Conservation (phyloP, 139 green algal species). For the Edaphochlamys debaryana region DNA sequence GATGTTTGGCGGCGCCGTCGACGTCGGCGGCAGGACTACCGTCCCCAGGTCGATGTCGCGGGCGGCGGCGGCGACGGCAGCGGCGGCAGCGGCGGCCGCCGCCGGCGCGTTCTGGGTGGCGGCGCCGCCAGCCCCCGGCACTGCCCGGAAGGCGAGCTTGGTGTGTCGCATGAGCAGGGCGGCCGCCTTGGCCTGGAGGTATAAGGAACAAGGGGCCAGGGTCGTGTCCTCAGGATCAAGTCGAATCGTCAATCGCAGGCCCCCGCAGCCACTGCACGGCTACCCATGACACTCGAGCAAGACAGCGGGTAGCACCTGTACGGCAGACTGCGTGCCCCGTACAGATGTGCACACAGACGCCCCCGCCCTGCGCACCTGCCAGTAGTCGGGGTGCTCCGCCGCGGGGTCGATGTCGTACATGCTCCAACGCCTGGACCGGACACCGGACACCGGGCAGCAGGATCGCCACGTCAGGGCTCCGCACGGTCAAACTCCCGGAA, state of each 20-base stretch:
- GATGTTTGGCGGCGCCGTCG: background rate
- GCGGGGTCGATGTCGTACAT: slow-evolving; percentile 33
- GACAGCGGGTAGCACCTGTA: background rate
- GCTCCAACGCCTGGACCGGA: slow-evolving; percentile 19
- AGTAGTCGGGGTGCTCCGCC: slow-evolving; percentile 22
- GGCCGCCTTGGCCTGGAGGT: slow-evolving; percentile 17
- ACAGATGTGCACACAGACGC: background rate
- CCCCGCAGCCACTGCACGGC: background rate
- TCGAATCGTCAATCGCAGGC: background rate
- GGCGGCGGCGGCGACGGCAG: background rate
- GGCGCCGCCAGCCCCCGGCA: slow-evolving; percentile 14
- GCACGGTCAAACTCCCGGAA: too few species aligned
- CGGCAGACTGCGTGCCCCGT: background rate
- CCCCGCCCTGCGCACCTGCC: background rate
- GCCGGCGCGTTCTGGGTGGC: background rate
- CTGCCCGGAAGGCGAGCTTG: background rate
- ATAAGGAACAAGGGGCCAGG: background rate
- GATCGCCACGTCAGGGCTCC: too few species aligned
- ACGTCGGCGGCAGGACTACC: background rate
- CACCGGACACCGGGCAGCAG: too few species aligned
- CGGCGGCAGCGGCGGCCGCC: background rate
- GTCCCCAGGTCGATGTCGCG: background rate
- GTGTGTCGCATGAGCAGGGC: slow-evolving; percentile 31
- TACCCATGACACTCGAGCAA: background rate
- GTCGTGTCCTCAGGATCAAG: background rate